These are phyloP conservation scores for Pneumocystis carinii DNA, from an alignment of 1,139 yeast genomes.

Conservation along the genomic window DNA sequence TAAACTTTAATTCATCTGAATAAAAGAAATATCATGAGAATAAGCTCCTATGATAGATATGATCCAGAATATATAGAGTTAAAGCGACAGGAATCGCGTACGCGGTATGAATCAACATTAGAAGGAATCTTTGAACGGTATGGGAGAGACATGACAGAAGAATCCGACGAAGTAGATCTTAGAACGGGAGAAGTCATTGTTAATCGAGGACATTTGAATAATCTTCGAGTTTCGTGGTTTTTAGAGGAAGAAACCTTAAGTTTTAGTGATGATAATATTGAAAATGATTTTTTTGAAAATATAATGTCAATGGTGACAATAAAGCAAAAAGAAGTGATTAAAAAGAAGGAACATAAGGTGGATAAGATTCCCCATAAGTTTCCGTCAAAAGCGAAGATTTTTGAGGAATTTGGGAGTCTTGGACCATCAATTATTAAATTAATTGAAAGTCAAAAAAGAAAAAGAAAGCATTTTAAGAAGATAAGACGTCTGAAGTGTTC, in stretches of 20 bases:
- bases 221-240: background rate
- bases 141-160: constrained; percentile 12
- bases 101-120: constrained; percentile 3
- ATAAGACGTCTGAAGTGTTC: background rate
- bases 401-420: background rate
- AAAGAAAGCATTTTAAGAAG: background rate
- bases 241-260: background rate
- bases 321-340: background rate
- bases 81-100: constrained; percentile 9
- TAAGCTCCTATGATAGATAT: background rate
- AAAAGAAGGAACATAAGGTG: background rate
- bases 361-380: background rate
- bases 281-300: background rate
- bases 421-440: constrained; percentile 1
- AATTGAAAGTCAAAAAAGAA: background rate
- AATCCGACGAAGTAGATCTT: constrained; percentile 8
- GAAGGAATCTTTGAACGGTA: constrained; percentile 13
- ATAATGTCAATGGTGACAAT: background rate
- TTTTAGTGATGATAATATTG: background rate
- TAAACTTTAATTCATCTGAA: background rate
- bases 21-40: background rate
- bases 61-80: constrained; percentile 21
- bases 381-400: constrained; percentile 1
- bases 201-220: constrained; percentile 5
- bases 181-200: constrained; percentile 9